Evolutionary conservation across 73 alveolate species (phyloP).

Genomic region (Paramecium tetraurelia): DNA sequence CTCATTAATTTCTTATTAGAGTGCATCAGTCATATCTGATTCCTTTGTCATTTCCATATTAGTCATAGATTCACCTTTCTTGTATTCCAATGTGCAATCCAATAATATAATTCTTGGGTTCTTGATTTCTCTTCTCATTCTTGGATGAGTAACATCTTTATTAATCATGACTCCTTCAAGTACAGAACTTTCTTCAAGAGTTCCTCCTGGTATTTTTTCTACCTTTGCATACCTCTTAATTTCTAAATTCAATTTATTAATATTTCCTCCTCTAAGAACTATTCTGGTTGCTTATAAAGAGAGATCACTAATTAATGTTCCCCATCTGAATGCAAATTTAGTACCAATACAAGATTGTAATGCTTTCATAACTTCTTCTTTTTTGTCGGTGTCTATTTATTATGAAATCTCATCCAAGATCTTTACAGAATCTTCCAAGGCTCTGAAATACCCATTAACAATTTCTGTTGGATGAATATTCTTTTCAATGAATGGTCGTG

Average conservation of each 20-base stretch:
- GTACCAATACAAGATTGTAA: slow-evolving; percentile 92
- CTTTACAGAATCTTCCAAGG: slow-evolving; percentile 91
- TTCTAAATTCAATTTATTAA: slow-evolving; percentile 78
- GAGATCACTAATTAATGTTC: slow-evolving; percentile 82
- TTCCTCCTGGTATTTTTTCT: slow-evolving; percentile 90
- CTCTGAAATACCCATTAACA: slow-evolving; percentile 94
- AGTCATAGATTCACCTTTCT: slow-evolving; percentile 98
- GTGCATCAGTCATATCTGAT: slow-evolving; percentile 92
- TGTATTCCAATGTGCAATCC: slow-evolving; percentile 99
- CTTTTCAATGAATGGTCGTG: slow-evolving; percentile 87
- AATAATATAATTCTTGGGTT: slow-evolving; percentile 98
- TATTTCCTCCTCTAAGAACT: slow-evolving; percentile 82
- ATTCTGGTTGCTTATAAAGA: slow-evolving; percentile 91
- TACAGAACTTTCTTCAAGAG: slow-evolving; percentile 76
- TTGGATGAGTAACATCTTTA: slow-evolving; percentile 99
- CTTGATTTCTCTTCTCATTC: slow-evolving; percentile 91
- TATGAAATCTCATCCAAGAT: slow-evolving; percentile 77
- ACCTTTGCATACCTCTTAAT: slow-evolving; percentile 88
- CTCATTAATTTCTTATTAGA: slow-evolving; percentile 94
- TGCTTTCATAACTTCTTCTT: slow-evolving; percentile 82
- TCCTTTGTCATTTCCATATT: slow-evolving; percentile 98
- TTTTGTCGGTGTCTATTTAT: slow-evolving; percentile 77
- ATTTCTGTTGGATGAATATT: slow-evolving; percentile 95
- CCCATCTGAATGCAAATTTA: slow-evolving; percentile 95
- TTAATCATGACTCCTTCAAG: slow-evolving; percentile 99